Base-by-base conservation (phyloP, 2,329 filamentous ascomycete genomes). In the Fusarium transvaalense region DNA sequence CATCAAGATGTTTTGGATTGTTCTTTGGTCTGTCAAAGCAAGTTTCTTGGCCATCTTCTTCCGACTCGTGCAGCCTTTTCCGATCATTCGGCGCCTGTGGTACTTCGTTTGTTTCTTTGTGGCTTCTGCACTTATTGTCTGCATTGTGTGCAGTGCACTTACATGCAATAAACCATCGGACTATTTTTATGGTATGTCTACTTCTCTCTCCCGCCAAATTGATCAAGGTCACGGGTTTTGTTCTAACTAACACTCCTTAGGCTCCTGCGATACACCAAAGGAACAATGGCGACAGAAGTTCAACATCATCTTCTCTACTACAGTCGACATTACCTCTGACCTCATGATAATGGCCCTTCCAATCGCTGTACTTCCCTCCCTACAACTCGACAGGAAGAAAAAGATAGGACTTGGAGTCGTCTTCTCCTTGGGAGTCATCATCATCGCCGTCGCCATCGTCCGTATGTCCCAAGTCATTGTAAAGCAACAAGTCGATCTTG, bases 261-360 rank as follows among this genome's bases (percentile, higher is more conserved):
- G 64, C 4, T 17, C 23, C 4, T 67, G 64, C 1, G 57, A 66
- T 12, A 51, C 51, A 0, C 51, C 57, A 3, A 43, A 37, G 12
- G 63, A 67, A n/a, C 21, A 53, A 27, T 53, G 50, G 64, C 65
- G 45, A 21, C 51, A 61, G 2, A 27, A 21, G 1, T 53, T 67
- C 13, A 67, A 67, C 1, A 32, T 67, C 29, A 15, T 67, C 3
- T 66, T 66, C 51, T 67, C 62, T 10, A 67, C 64, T 2, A 54
- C 41, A 15, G 56, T 67, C 34, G 64, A 67, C 3, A 32, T 67
- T 4, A 14, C 41, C 4, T 54, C 63, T 2, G 64, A 67, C 21
- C 27, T 67, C 9, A 67, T 67, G 64, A 67, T 67, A 5, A 67
- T 67, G 42, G 57, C 57, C 5, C 57, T 67, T 3, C 64, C 64